Evolutionary conservation across 306 rosid species (phyloP).

Genomic region (Cicer cuneatum): DNA sequence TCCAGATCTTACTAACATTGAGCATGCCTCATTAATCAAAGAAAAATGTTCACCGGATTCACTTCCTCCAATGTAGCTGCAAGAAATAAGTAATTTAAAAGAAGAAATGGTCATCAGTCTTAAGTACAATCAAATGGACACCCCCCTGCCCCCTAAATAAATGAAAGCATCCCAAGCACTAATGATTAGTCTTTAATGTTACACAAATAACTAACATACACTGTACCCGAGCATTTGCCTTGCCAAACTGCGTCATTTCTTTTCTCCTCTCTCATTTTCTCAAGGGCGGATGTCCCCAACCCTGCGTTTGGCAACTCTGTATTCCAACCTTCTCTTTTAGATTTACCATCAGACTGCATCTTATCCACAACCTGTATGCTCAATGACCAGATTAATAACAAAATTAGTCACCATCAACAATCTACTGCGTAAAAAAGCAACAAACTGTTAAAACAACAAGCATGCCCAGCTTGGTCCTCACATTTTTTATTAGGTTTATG

Average conservation of each 20-base stretch:
- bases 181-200: conserved; percentile 16
- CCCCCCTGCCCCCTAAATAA: background rate
- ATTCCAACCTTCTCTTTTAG: conserved; percentile 79
- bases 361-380: conserved; percentile 80
- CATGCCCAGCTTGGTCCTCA: background rate
- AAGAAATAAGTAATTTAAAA: conserved; percentile 40
- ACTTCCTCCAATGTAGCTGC: conserved; percentile 94
- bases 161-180: background rate
- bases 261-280: conserved; percentile 77
- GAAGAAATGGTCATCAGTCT: conserved; percentile 1
- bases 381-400: conserved; percentile 44
- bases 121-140: conserved; percentile 30
- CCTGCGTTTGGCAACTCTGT: conserved; percentile 73
- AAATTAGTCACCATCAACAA: conserved; percentile 28
- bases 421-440: conserved; percentile 23
- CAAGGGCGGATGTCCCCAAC: conserved; percentile 68
- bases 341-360: conserved; percentile 70
- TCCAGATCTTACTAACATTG: conserved; percentile 81
- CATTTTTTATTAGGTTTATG: no score
- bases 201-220: conserved; percentile 68
- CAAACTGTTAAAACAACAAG: background rate
- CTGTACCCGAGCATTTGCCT: conserved; percentile 99
- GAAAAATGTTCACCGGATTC: conserved; percentile 84
- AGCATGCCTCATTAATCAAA: conserved; percentile 89
- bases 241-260: conserved; percentile 78